Conservation (phyloP, 257 asterid genomes). For the Solanum chmielewskii region DNA sequence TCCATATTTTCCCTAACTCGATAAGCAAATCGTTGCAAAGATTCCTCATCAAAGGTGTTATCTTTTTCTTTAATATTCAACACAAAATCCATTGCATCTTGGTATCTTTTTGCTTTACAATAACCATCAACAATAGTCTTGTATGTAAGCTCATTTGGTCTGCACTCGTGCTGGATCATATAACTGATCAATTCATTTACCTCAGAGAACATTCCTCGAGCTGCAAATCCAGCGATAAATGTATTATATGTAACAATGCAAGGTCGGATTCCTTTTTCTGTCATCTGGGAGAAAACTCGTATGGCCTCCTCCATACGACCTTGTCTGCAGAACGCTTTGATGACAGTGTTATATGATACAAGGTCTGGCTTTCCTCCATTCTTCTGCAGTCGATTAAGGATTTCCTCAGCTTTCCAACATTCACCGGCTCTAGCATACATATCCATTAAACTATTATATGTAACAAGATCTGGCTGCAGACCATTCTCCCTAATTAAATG, state of each 20-base stretch:
- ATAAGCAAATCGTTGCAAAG: conserved; percentile 43
- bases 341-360: conserved; percentile 85
- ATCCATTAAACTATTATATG: conserved; percentile 90
- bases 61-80: conserved; percentile 46
- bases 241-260: conserved; percentile 84
- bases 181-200: conserved; percentile 61
- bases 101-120: conserved; percentile 58
- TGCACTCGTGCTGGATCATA: conserved; percentile 73
- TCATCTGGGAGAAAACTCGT: conserved; percentile 66
- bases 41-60: conserved; percentile 27
- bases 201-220: conserved; percentile 55
- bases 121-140: conserved; percentile 73
- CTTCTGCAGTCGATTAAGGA: conserved; percentile 49
- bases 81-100: conserved; percentile 66
- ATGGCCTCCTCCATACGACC: conserved; percentile 88
- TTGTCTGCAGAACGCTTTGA: conserved; percentile 89
- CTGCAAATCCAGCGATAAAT: conserved; percentile 71
- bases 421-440: conserved; percentile 91
- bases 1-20: conserved; percentile 64
- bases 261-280: conserved; percentile 59
- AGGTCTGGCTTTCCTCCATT: conserved; percentile 67
- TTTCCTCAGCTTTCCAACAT: conserved; percentile 92
- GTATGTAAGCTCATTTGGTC: conserved; percentile 79
- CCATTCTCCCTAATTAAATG: conserved; percentile 51
- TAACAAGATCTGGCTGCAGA: conserved; percentile 66